Base-by-base conservation (phyloP, 345 rosid genomes). In the Chamaenerion angustifolium region DNA sequence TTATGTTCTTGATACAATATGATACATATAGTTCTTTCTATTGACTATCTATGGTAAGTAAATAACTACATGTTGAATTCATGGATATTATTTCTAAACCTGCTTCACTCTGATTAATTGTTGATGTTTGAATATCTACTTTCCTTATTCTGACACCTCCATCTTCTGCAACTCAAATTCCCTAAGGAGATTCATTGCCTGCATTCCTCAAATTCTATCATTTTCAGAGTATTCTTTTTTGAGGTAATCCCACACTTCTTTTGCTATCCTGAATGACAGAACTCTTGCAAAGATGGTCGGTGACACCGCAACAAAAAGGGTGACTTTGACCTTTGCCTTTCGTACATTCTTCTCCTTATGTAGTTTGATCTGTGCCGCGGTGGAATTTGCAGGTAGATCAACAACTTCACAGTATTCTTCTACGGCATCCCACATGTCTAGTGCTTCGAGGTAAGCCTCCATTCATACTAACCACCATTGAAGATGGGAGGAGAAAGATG, bases 161-260 rank as follows among this genome's bases (percentile, higher is more conserved):
- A 51, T 59, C n/a, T 10, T 51, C 25, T 50, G 51, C 0, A 59
- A 2, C 25, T 59, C 51, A 43, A 59, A 59, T 3, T 59, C 50
- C 17, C 31, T 43, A 2, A 52, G 31, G 15, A 59, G 27, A 3
- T 50, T 59, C 11, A 59, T 19, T n/a, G 51, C 51, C 10, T 59
- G 50, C 63, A 59, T 59, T 13, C 42, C 42, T 2, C 43, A 23
- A 0, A 45, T 59, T 16, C 25, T 51, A 10, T 51, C 57, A 16
- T 51, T 21, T 37, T 44, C 44, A 7, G 27, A 31, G 12, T 60
- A 60, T 16, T 60, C 45, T 13, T 31, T 44, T 10, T 60, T 43
- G 46, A 60, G 45, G 35, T 60, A 60, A 19, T 60, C 52, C 49
- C 52, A 60, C 1, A 52, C 52, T 4, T 52, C 52, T 15, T 60